Percentiles rank a stretch among this genome's conserved stretches.
phyloP scores from a whole-genome alignment of 1,284 basidiomycete genomes.

The Ceratobasidium sp. region DNA sequence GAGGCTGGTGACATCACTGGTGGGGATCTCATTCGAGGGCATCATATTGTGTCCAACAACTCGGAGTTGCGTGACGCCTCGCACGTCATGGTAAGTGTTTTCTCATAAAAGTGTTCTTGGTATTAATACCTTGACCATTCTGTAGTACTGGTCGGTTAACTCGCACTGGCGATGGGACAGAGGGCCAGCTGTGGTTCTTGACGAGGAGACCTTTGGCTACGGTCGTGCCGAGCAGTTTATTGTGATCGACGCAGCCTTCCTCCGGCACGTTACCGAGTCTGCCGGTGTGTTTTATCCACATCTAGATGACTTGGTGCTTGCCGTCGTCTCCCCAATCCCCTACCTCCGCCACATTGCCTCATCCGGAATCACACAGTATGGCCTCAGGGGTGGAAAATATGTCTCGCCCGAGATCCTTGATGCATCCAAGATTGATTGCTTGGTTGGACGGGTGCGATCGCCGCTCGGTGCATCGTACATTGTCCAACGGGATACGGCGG shows the following conservation, averaged over 20 bases:
- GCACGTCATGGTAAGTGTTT: not conserved
- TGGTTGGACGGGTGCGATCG: not conserved
- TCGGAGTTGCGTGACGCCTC: not conserved
- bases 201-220: not conserved
- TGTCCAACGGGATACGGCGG: not conserved
- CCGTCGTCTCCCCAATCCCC: constrained; percentile 4
- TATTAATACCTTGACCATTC: not conserved
- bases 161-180: not conserved
- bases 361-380: not conserved
- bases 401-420: not conserved
- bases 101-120: not conserved
- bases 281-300: not conserved
- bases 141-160: not conserved
- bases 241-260: not conserved
- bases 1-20: not conserved
- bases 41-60: not conserved
- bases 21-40: not conserved
- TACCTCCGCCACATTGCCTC: not conserved
- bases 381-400: not conserved
- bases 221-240: not conserved
- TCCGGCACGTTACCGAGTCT: not conserved
- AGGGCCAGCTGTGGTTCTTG: not conserved
- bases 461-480: not conserved
- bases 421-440: not conserved
- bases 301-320: not conserved